Conservation (phyloP, 495 filamentous ascomycete genomes). For the Daldinia bambusicola region DNA sequence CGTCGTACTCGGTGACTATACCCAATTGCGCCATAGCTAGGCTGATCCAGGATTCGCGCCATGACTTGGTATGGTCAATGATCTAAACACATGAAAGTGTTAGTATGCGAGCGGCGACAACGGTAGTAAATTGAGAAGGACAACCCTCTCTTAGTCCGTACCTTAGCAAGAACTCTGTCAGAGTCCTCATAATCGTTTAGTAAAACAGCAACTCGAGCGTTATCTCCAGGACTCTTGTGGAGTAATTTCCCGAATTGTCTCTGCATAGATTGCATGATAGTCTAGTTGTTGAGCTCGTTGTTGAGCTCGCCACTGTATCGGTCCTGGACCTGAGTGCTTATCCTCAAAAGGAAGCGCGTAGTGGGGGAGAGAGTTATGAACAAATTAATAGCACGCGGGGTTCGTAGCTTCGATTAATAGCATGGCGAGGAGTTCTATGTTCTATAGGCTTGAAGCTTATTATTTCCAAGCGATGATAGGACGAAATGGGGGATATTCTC, state of each 20-base stretch:
- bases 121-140: slow-evolving; percentile 1
- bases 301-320: slow-evolving; percentile 11
- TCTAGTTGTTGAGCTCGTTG: slow-evolving; percentile 10
- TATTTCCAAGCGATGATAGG: background rate
- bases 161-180: slow-evolving; percentile 79
- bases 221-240: slow-evolving; percentile 75
- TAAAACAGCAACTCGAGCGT: slow-evolving; percentile 78
- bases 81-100: slow-evolving; percentile 63
- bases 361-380: slow-evolving; percentile 12
- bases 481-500: background rate
- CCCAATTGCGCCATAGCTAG: slow-evolving; percentile 77
- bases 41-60: slow-evolving; percentile 86
- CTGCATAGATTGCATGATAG: slow-evolving; percentile 82
- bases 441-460: background rate
- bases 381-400: slow-evolving; percentile 23
- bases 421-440: slow-evolving; percentile 12
- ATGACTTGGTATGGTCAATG: slow-evolving; percentile 80
- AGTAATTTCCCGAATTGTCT: slow-evolving; percentile 77
- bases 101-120: slow-evolving; percentile 1
- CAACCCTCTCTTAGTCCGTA: slow-evolving; percentile 48
- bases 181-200: slow-evolving; percentile 87
- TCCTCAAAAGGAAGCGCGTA: slow-evolving; percentile 13
- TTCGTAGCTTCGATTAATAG: slow-evolving; percentile 21
- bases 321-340: slow-evolving; percentile 5
- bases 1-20: slow-evolving; percentile 76